These are phyloP conservation scores for Coccomyxa sp. DNA, from an alignment of 139 green algal species.

Conservation along the genomic window DNA sequence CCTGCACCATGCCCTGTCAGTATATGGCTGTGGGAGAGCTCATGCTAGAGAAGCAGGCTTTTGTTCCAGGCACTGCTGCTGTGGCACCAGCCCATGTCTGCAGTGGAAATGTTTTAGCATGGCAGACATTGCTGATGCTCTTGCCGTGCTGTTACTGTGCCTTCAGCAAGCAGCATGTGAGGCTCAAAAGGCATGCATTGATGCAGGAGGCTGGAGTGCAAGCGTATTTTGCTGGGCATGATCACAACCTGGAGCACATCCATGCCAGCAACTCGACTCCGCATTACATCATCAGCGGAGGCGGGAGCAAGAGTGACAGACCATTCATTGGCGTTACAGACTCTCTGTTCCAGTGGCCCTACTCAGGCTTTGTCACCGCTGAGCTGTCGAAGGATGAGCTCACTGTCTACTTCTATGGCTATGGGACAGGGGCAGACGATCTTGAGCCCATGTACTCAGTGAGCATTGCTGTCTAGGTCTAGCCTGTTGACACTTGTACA, in stretches of 20 bases:
- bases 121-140: no score
- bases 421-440: not conserved
- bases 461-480: no score
- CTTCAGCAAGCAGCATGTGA: no score
- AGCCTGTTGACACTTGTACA: no score
- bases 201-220: slow-evolving; percentile 39
- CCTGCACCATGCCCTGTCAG: no score
- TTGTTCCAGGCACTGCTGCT: no score
- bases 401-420: not conserved
- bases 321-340: not conserved
- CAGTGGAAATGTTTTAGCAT: no score
- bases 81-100: no score
- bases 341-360: slow-evolving; percentile 14
- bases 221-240: slow-evolving; percentile 2
- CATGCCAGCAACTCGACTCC: not conserved
- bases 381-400: not conserved
- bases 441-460: not conserved
- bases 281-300: not conserved
- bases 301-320: not conserved
- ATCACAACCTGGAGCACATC: slow-evolving; percentile 9
- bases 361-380: slow-evolving; percentile 10
- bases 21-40: no score
- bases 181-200: not conserved
- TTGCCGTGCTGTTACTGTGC: no score
- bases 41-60: no score